Base-by-base conservation (phyloP, 208 protist genomes). In the Acanthamoeba triangularis region DNA sequence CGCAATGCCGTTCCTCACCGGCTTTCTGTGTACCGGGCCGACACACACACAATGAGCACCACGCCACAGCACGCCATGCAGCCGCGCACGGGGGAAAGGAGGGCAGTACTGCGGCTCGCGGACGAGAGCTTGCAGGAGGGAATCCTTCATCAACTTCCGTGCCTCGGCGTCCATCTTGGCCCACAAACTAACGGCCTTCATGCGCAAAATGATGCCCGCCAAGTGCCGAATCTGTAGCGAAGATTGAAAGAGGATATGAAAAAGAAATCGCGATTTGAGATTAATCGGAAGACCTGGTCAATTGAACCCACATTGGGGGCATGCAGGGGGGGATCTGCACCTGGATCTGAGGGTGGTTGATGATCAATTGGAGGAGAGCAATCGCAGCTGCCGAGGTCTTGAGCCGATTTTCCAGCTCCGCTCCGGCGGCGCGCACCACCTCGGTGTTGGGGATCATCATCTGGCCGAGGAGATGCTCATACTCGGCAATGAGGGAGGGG, bases 401-500 rank as follows among this genome's bases (percentile, higher is more conserved):
- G 33, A 93, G 87, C n/a, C 87, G 54, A 25, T 44, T 76, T 47
- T 93, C 63, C 13, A 93, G 61, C 61, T 93, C 87, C 37, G 30
- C 63, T 93, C 87, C 87, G 87, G 87, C 87, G 16, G 54, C 61
- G 8, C 87, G 87, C 14, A 93, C 63, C 20, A 74, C 61, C 28
- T 93, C 87, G 25, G 87, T 93, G 87, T 93, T 76, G 59, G 87
- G 87, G 14, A 76, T 56, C 61, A 93, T 67, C 59, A 93, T 44
- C 87, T 93, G 54, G n/a, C 25, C 37, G 5, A 93, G 41, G 41
- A 93, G 87, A 30, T 28, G 35, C 63, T 93, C 87, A 37, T 54
- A 93, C 33, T 93, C 87, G 20, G 54, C 63, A 28, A 93, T 7
- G 25, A 93, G 52, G 20, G 80, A n/a, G 13, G 80, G 80, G 18